A percentile compares a stretch with the other conserved stretches of the same genome.
Conservation (phyloP, 495 filamentous ascomycete species). For the Aspergillus haitiensis region DNA sequence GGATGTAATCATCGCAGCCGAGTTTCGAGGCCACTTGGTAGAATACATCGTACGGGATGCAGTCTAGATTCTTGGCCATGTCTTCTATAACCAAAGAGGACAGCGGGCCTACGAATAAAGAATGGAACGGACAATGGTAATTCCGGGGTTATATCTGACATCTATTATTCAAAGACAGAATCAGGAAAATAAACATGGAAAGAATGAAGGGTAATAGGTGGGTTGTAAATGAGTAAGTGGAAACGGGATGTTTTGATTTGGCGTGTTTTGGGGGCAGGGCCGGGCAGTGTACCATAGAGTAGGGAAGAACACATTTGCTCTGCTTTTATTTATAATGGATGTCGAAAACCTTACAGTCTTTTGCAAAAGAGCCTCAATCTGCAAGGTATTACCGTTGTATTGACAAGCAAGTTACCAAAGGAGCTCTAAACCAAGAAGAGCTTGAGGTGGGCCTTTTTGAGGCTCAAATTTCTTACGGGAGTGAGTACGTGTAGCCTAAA, state of each 20-base stretch:
- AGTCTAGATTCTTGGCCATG: conserved; percentile 33
- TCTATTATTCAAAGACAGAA: conserved; percentile 1
- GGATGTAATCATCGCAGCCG: conserved; percentile 42
- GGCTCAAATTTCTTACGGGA: no score
- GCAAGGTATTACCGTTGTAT: no score
- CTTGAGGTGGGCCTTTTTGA: no score
- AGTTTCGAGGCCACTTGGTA: conserved; percentile 53
- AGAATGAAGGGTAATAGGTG: not conserved
- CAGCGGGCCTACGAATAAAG: conserved; percentile 11
- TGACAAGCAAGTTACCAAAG: no score
- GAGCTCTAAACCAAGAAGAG: no score
- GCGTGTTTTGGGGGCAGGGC: no score
- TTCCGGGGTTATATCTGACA: conserved; percentile 11
- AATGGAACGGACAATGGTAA: conserved; percentile 6
- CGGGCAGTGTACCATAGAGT: no score
- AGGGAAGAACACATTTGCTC: no score
- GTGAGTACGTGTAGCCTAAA: no score
- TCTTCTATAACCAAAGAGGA: conserved; percentile 17
- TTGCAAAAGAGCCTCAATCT: no score
- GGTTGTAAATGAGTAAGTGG: not conserved
- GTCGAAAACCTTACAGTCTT: no score
- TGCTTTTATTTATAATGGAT: no score
- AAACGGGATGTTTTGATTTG: not conserved
- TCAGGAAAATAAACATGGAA: not conserved
- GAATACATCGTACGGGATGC: conserved; percentile 64